Base-by-base conservation (phyloP, 2,329 filamentous ascomycete genomes). In the Aureobasidium mangrovei region DNA sequence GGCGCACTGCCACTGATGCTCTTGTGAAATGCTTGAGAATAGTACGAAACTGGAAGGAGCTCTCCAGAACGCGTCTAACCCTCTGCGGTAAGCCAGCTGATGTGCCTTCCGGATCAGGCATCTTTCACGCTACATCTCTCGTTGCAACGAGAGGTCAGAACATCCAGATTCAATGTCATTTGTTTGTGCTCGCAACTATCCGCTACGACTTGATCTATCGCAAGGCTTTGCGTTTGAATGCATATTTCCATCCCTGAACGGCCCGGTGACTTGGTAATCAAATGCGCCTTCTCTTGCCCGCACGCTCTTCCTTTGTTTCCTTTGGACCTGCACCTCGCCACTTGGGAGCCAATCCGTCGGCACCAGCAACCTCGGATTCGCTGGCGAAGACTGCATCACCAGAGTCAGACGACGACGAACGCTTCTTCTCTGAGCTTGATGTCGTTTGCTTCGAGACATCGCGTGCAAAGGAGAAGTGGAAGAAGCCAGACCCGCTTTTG, bases 201-300 rank as follows among this genome's bases (percentile, higher is more conserved):
- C 18, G 18, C 18, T 18, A 18, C 18, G 18, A 18, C 18, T 18
- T 18, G 18, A 18, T 18, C 18, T 18, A 18, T 18, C 18, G 18
- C 18, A 18, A 18, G 18, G 18, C 18, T 18, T 18, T 18, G 18
- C 18, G 18, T 18, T 18, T 18, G 18, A 18, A 18, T 18, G 18
- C 18, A 18, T 18, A 18, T 18, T 18, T 18, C 18, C 18, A 18
- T 18, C 18, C 18, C 18, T 18, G 18, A 18, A 18, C 18, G 18
- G 18, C 18, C 18, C 18, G 18, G 18, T 18, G 18, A 18, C 18
- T 1, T 18, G 18, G 18, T 18, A 18, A 7, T 44, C 32, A 53
- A 26, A 53, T 44, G 6, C 49, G 49, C 36, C 49, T 36, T 44
- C 49, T 53, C 40, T 53, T 53, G 24, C 49, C 49, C 9, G 49